Base-by-base conservation (phyloP, 2,329 filamentous ascomycete genomes). In the Xylariaceae sp. region DNA sequence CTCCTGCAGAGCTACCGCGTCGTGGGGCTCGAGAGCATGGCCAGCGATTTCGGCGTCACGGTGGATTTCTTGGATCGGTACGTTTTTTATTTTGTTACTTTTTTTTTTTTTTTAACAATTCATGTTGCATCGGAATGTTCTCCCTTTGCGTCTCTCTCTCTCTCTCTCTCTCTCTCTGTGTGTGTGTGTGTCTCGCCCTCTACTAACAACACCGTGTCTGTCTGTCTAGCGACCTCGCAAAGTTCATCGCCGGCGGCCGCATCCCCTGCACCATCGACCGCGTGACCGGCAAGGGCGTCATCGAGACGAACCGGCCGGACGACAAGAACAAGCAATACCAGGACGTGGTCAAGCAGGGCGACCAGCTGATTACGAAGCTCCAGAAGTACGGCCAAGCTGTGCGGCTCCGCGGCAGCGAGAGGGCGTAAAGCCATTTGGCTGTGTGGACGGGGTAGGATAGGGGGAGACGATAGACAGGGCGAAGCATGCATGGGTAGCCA, bases 271-370 rank as follows among this genome's bases (percentile, higher is more conserved):
- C 93, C 20, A 98, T 99, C 67, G 95, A 99, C 77, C 90, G 95
- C 52, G 95, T 99, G 63, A 91, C 93, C 57, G 95, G 93, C 65
- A 95, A 96, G 74, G 93, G 93, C 50, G 90, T 98, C 66, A 98
- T 99, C 69, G 95, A 98, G 83, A 99, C 95, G 44, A 97, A 97
- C 79, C 85, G 95, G 52, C 93, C 93, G 7, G 95, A 98, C 73
- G 93, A 96, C 79, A 99, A 99, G 87, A 98, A 98, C 83, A 97
- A 96, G 84, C 95, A 99, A 79, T 99, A 99, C 77, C 90, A 93
- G 68, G 95, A 99, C 68, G 92, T 98, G 40, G 92, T 99, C 59
- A 95, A 95, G 79, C 95, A 98, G 74, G 95, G 95, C 29, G 95
- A 99, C 75, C 90, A 96, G 76, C 83, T 99, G 61, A 98, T 99